Evolutionary conservation across 2,329 filamentous ascomycete genomes (phyloP), one percentile per base, ranked within the genome.

Genomic region (Whalleya microplaca): DNA sequence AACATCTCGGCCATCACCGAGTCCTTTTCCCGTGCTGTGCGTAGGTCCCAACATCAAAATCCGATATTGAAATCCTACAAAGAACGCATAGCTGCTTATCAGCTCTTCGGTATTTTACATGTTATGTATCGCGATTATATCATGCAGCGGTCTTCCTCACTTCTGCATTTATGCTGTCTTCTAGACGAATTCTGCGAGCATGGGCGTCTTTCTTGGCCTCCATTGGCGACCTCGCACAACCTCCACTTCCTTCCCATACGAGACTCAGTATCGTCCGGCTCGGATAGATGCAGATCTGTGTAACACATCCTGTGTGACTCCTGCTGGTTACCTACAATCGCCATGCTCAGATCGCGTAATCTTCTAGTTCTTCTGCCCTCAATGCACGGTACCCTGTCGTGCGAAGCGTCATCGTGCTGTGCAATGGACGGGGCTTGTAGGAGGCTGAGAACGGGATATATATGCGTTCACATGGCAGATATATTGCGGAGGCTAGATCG

Each of bases 231-330:
- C 54, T 59, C 29, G 59, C 58, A 62, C 58, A 51, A 32, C 62
- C 51, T 45, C 54, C 52, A 46, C 55, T 52, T 48, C 55, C 42
- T 43, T 52, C 43, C 55, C 64, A 69, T 69, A 69, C 64, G 66
- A 70, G 66, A 58, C 63, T 58, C 41, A 67, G 71, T 72, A 68
- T 72, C 68, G 70, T 70, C 65, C 59, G 56, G 63, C 45, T 48
- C 69, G 69, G 69, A 48, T 63, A 57, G 55, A 56, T 63, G 68
- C 70, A 71, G 66, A 60, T 32, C n/a, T 42, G 68, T 68, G 64
- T 60, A 53, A 69, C 67, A 44, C 55, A 53, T 37, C 45, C 47
- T 48, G 59, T 64, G 59, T 65, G 48, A 63, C 57, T 45, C 51
- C 56, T 58, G 51, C 56, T 63, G 49, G 45, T 40, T 53, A 40